Base-by-base conservation (phyloP, 2,329 filamentous ascomycete species). In the Beauveria bassiana region DNA sequence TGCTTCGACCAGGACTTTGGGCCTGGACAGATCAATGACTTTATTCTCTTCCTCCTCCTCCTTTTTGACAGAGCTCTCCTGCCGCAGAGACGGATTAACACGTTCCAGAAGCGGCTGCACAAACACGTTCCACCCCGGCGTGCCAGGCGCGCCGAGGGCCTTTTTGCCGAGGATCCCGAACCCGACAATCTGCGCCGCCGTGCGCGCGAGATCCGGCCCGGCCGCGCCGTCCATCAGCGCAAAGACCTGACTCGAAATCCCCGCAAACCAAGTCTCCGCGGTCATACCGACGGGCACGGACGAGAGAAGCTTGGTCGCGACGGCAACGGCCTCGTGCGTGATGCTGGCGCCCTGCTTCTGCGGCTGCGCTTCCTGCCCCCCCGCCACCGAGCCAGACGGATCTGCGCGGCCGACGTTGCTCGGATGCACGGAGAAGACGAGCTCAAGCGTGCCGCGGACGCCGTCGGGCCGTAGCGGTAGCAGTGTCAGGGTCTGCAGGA, bases 351-450 rank as follows among this genome's bases (percentile, higher is more conserved):
- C 84, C 69, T 80, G 75, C 59, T 82, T 85, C 66, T 83, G 81
- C 1, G 80, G 76, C 4, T 69, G 68, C 2, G 74, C 75, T 59
- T 82, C 84, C 66, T 83, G 81, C 0, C 80, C 68, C 12, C 34
- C 34, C 12, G 34, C 34, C 34, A 5, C 34, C 34, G 34, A 38
- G 2, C 74, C 71, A 1, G 74, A 73, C 60, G 79, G 77, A 7
- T 75, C 72, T 0, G 70, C 59, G 66, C 73, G 71, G 61, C 75
- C 70, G 7, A 74, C 73, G 65, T 75, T 78, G 64, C 81, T 79
- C 0, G 87, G 83, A 64, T 89, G 87, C 7, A 89, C 84, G 1
- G 86, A 81, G 62, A 89, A 87, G 42, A 91, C 78, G 68, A 90
- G 90, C 68, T 90, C 87, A 64, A 90, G 77, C 0, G 85, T 87